Evolutionary conservation across 2,329 filamentous ascomycete species (phyloP), one percentile per base, ranked within the genome.

Genomic region (Sporothrix globosa): DNA sequence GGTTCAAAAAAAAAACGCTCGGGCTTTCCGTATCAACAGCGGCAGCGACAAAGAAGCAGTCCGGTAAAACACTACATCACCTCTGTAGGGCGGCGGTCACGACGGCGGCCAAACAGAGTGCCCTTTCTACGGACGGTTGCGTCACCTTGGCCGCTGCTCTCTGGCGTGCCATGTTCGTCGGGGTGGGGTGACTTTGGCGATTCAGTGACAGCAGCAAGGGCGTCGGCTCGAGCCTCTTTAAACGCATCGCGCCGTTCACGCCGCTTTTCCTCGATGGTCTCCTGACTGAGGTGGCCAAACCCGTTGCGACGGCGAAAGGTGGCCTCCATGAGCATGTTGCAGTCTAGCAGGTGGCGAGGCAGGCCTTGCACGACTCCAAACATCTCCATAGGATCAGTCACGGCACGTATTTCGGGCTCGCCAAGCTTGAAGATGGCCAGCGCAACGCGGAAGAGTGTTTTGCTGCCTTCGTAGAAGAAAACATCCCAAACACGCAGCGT

Each of bases 381-480:
- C 76, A 97, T 93, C 81, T 98, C 95, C 90, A 97, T 96, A 0
- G 93, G 92, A 76, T 97, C 94, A 19, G 84, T 86, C 13, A 97
- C 90, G 10, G 87, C 87, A 75, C 90, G 88, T 76, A 98, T 96
- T 75, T 96, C 90, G 6, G 82, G 78, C 81, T 97, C 93, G 73
- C 92, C 93, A 1, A 91, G 84, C 80, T 97, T 97, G 86, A 98
- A 97, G 72, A 97, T 91, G 44, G 93, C 90, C 54, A 98, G 83
- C 0, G 95, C 93, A 71, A 97, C 92, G 63, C 94, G 92, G 82
- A 97, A 98, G 7, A 98, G 87, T 0, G 93, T 97, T 79, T 96
- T 96, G 65, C 91, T 93, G 3, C 95, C 95, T 80, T 98, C 95
- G 79, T 96, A 97, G 79, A 97, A 97, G 77, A 98, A 94, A 1